Conservation (phyloP, 306 rosid genomes). For the Glycine latifolia region DNA sequence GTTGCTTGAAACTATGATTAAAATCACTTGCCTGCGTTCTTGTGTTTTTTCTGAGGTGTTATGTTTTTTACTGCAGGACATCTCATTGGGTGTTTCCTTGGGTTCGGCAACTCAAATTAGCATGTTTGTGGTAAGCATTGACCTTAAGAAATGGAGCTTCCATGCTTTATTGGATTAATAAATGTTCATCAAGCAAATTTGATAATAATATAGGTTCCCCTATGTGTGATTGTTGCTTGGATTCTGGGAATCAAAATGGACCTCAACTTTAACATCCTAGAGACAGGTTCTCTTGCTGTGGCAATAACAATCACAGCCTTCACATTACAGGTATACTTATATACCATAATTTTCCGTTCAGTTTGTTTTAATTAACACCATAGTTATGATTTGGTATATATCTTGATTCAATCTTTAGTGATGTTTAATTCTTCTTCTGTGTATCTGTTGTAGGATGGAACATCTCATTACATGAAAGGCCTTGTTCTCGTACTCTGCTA, state of each 20-base stretch:
- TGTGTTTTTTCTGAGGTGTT: too few relatives aligned
- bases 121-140: conserved; percentile 54
- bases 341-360: neutral
- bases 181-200: conserved; percentile 9
- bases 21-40: too few relatives aligned
- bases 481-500: conserved; percentile 77
- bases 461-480: conserved; percentile 90
- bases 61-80: conserved; percentile 42
- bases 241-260: conserved; percentile 79
- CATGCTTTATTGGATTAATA: neutral
- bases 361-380: too few relatives aligned
- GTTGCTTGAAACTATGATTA: too few relatives aligned
- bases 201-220: conserved; percentile 67
- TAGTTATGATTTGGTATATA: too few relatives aligned
- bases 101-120: conserved; percentile 61
- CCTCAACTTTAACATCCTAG: conserved; percentile 75
- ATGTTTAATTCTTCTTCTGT: too few relatives aligned
- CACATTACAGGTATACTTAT: conserved; percentile 67
- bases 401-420: too few relatives aligned
- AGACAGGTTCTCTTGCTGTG: conserved; percentile 80
- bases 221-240: conserved; percentile 82
- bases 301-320: conserved; percentile 74
- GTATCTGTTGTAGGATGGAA: conserved; percentile 65
- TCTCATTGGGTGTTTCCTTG: conserved; percentile 52
- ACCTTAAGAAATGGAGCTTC: neutral